Base-by-base conservation (phyloP, 768 basidiomycete species). In the Chiua virens region DNA sequence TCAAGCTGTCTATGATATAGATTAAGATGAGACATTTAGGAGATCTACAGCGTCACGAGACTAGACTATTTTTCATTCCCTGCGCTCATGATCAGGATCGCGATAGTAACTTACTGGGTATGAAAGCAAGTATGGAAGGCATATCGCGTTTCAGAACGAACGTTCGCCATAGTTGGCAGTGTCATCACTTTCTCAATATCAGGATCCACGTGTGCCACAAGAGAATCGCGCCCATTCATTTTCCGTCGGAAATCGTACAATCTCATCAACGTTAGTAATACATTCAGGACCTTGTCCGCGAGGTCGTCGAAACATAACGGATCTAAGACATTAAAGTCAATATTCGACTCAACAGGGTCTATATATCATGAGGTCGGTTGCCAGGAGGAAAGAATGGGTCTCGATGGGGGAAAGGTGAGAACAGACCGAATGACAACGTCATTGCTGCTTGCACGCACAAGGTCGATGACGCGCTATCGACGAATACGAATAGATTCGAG, bases 241-340 rank as follows among this genome's bases (percentile, higher is more conserved):
- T 47, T 20, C 38, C 13, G 22, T 48, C 17, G 25, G 20, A 38
- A 23, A n/a, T 8, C 17, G 10, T 23, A n/a, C 25, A 49, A 53
- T 36, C 32, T 27, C 59, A 53, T 42, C 53, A 22, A 36, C 34
- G 46, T 11, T 37, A 36, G 44, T 47, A 7, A 14, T 36, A 32
- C 23, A 47, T 17, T 42, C 51, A 32, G 28, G 21, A 27, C 37
- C 25, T 11, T 11, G 28, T 35, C 35, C 59, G 54, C 51, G 51
- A 48, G 59, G 51, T 20, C 13, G 2, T 20, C 40, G n/a, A n/a
- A n/a, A 27, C 42, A n/a, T 18, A 42, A 27, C 52, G 49, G 53
- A 53, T 55, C 60, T 45, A 55, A 23, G 39, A 42, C 43, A 47
- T 46, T 23, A 20, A 47, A 51, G 49, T 45, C 37, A 52, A 54